Conservation (phyloP, 176 grass and related monocot species). For the Phyllostachys edulis region DNA sequence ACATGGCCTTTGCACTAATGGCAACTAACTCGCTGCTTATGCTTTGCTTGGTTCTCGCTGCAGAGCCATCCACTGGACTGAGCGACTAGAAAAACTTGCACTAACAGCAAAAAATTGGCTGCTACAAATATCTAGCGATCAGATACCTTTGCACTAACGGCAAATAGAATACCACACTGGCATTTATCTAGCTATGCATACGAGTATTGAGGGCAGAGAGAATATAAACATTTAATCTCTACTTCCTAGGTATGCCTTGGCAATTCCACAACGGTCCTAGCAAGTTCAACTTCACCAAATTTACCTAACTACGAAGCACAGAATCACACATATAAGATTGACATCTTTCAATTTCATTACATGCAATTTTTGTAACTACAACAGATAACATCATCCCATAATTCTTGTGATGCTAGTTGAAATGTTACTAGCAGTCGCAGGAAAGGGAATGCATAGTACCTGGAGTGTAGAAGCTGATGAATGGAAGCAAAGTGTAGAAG, state of each 20-base stretch:
- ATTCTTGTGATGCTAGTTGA: not conserved
- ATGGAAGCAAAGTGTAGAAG: not conserved
- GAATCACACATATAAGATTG: not conserved
- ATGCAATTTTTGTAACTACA: too few relatives aligned
- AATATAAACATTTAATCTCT: not conserved
- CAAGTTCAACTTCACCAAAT: not conserved
- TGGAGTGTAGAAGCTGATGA: slow-evolving; percentile 22
- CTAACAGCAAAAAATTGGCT: too few relatives aligned
- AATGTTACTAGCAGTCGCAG: not conserved
- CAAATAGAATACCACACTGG: not conserved
- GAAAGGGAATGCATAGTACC: not conserved
- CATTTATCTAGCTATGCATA: not conserved
- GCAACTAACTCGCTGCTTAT: too few relatives aligned
- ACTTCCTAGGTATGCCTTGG: not conserved
- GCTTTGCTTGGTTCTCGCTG: too few relatives aligned
- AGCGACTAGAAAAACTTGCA: too few relatives aligned
- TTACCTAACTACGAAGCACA: not conserved
- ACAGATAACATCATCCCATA: not conserved
- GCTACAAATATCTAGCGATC: too few relatives aligned
- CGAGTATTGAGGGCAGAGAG: not conserved
- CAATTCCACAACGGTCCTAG: not conserved
- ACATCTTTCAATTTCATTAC: too few relatives aligned
- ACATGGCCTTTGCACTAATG: too few relatives aligned
- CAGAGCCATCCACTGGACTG: not conserved
- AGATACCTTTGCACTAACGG: too few relatives aligned